These are phyloP conservation scores for Ophiocordyceps camponoti-rufipedis DNA, from an alignment of 2,329 filamentous ascomycete species.

Conservation along the genomic window DNA sequence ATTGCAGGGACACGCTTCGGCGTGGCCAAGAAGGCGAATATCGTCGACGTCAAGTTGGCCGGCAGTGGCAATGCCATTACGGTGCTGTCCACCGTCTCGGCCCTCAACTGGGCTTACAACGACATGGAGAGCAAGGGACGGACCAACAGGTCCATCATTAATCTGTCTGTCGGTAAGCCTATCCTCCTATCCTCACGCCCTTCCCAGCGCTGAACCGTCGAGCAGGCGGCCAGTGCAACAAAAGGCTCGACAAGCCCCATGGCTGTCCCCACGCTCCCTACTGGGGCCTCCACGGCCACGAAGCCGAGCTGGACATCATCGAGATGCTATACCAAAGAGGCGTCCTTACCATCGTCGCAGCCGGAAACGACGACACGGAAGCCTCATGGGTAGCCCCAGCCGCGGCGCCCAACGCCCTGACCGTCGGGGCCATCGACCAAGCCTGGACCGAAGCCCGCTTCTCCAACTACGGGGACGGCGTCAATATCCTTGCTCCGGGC, in stretches of 20 bases:
- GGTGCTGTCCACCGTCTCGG: not conserved
- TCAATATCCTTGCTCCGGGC: not conserved
- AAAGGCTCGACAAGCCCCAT: not conserved
- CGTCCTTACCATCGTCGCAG: not conserved
- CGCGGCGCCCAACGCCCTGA: not conserved
- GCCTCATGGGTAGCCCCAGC: not conserved
- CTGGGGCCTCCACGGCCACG: not conserved
- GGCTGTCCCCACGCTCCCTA: not conserved
- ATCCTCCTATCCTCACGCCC: not conserved
- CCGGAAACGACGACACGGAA: not conserved
- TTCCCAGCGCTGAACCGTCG: not conserved
- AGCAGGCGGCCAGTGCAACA: not conserved
- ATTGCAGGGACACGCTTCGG: not conserved
- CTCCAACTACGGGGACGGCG: not conserved
- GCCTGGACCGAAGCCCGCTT: not conserved
- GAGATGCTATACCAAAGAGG: not conserved
- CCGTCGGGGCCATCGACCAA: not conserved
- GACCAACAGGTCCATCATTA: not conserved
- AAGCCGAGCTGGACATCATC: not conserved
- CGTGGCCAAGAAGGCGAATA: not conserved
- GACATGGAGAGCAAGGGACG: not conserved
- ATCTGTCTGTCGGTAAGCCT: not conserved
- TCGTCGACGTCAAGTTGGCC: not conserved
- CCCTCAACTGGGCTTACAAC: not conserved
- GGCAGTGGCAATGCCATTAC: not conserved